Conservation (phyloP, 2,329 filamentous ascomycete genomes). For the Coniosporium uncinatum region DNA sequence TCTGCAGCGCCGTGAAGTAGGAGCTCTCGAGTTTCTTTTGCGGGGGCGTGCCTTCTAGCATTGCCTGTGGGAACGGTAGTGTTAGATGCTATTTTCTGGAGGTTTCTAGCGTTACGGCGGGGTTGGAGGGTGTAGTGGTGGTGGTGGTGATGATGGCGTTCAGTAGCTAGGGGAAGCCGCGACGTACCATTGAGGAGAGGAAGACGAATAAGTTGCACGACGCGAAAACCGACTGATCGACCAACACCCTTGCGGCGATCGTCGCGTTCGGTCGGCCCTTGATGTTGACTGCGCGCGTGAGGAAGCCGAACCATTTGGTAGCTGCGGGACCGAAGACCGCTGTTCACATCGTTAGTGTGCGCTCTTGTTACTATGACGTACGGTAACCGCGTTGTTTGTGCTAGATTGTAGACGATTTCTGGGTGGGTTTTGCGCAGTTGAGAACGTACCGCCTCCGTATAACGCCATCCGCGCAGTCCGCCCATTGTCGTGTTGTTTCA, state of each 20-base stretch:
- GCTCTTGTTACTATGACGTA: slow-evolving; percentile 2
- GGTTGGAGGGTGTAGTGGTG: too few relatives aligned
- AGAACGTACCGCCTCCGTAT: slow-evolving; percentile 66
- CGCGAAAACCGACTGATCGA: slow-evolving; percentile 80
- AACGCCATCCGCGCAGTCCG: slow-evolving; percentile 75
- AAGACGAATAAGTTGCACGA: slow-evolving; percentile 80
- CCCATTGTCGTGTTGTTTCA: slow-evolving; percentile 64
- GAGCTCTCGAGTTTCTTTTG: slow-evolving; percentile 65
- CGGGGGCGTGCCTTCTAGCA: slow-evolving; percentile 41
- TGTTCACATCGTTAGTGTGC: too few relatives aligned
- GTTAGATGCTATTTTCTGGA: too few relatives aligned
- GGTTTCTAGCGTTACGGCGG: too few relatives aligned
- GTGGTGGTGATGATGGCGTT: too few relatives aligned
- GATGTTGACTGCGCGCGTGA: slow-evolving; percentile 60
- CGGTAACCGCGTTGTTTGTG: slow-evolving; percentile 1
- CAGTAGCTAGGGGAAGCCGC: too few relatives aligned
- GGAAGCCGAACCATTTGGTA: slow-evolving; percentile 77
- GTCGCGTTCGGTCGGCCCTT: slow-evolving; percentile 67
- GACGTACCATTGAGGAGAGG: slow-evolving; percentile 80
- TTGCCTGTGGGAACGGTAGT: too few relatives aligned
- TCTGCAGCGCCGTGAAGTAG: slow-evolving; percentile 66
- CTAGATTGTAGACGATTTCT: slow-evolving; percentile 24
- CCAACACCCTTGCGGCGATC: slow-evolving; percentile 57
- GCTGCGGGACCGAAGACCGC: slow-evolving; percentile 84
- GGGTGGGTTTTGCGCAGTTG: slow-evolving; percentile 21